A percentile compares a stretch with the other conserved stretches of the same genome.
Evolutionary conservation across 306 rosid genomes (phyloP).

Genomic region (Styphnolobium japonicum): DNA sequence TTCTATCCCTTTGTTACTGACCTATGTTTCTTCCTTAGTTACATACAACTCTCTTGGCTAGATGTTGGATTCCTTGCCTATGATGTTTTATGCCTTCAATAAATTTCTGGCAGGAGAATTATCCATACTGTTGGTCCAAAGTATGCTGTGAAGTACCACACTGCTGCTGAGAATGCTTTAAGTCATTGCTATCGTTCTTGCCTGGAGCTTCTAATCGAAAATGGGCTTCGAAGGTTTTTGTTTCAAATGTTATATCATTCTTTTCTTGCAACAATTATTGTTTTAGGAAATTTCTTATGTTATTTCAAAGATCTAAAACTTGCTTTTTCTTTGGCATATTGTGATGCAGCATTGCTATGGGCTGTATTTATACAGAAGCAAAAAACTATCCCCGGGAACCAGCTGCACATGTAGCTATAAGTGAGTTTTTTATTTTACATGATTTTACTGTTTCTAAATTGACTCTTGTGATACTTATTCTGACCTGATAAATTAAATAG

Average conservation of each 20-base stretch:
- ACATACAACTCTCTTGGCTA: constrained; percentile 11
- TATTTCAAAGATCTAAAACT: constrained; percentile 30
- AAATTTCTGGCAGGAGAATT: constrained; percentile 67
- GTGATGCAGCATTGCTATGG: constrained; percentile 85
- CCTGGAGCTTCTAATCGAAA: constrained; percentile 87
- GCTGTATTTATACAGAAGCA: constrained; percentile 87
- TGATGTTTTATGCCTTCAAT: constrained; percentile 19
- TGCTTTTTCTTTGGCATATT: constrained; percentile 19
- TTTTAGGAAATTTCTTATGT: neutral
- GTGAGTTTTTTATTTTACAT: constrained; percentile 53
- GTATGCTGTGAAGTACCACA: constrained; percentile 94
- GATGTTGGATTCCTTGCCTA: constrained; percentile 15
- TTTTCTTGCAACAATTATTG: constrained; percentile 16
- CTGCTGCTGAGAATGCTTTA: constrained; percentile 98
- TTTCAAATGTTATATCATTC: constrained; percentile 19
- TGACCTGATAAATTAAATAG: constrained; percentile 21
- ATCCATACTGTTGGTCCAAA: constrained; percentile 98
- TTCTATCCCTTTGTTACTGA: neutral
- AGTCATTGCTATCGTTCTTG: constrained; percentile 99
- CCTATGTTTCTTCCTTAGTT: constrained; percentile 11
- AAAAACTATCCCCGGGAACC: constrained; percentile 99
- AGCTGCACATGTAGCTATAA: constrained; percentile 97
- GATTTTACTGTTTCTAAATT: constrained; percentile 29
- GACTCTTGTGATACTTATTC: neutral
- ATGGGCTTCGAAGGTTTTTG: constrained; percentile 77